Conservation (phyloP, 768 basidiomycete genomes). For the Guyanaporus albipodus region DNA sequence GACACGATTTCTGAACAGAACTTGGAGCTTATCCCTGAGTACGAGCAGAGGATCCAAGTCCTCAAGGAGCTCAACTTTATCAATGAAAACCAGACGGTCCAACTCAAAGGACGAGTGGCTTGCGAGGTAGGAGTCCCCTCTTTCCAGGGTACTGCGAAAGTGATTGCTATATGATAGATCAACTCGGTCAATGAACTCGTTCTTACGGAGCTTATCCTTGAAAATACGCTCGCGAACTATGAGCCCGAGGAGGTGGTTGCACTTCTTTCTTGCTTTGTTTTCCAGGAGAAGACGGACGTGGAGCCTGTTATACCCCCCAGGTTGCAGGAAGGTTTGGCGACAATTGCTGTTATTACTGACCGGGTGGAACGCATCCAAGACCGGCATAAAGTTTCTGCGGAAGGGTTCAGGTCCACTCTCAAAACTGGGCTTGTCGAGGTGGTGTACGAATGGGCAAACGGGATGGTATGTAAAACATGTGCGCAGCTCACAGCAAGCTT, state of each 20-base stretch:
- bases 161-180: conserved; percentile 52
- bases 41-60: conserved; percentile 90
- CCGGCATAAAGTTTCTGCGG: conserved; percentile 68
- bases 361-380: conserved; percentile 80
- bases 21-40: conserved; percentile 93
- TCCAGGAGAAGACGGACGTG: conserved; percentile 95
- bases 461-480: conserved; percentile 68
- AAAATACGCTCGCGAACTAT: conserved; percentile 87
- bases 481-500: background rate
- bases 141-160: background rate
- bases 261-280: conserved; percentile 92
- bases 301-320: conserved; percentile 80
- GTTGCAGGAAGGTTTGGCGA: conserved; percentile 74
- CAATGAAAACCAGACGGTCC: conserved; percentile 91
- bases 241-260: conserved; percentile 97
- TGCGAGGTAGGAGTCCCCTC: conserved; percentile 67
- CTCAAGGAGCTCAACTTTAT: conserved; percentile 90
- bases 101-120: conserved; percentile 94
- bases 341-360: conserved; percentile 74
- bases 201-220: conserved; percentile 93
- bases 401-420: conserved; percentile 72
- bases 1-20: conserved; percentile 94
- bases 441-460: conserved; percentile 98
- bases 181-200: conserved; percentile 98
- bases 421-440: conserved; percentile 94